phyloP scores from a whole-genome alignment of 2,329 filamentous ascomycete species.

The Pezicula carpinea region DNA sequence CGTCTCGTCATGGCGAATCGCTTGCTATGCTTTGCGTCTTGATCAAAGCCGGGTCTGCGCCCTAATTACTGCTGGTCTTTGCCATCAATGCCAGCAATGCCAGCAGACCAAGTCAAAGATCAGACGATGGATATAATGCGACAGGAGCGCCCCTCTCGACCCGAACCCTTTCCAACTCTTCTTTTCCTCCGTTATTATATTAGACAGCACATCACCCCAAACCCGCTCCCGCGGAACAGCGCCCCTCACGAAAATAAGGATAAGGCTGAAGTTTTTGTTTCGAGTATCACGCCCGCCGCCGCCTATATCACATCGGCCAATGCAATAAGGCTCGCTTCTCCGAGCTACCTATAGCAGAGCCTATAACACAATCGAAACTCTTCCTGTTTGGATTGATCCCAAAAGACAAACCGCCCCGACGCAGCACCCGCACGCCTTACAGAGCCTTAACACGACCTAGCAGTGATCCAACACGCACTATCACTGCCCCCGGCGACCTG shows the following conservation, averaged over 20 bases:
- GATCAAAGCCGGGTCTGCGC: slow-evolving; percentile 33
- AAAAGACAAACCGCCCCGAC: slow-evolving; percentile 23
- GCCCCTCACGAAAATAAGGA: slow-evolving; percentile 23
- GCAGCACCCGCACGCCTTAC: slow-evolving; percentile 20
- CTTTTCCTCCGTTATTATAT: slow-evolving; percentile 9
- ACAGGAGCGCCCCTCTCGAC: slow-evolving; percentile 20
- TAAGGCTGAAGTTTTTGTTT: slow-evolving; percentile 23
- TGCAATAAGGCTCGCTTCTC: slow-evolving; percentile 22
- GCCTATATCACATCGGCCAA: slow-evolving; percentile 15
- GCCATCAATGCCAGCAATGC: slow-evolving; percentile 24
- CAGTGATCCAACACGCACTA: slow-evolving; percentile 26
- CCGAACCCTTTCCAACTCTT: slow-evolving; percentile 10
- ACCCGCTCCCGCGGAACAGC: slow-evolving; percentile 21
- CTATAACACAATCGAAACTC: slow-evolving; percentile 26
- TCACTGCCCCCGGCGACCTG: slow-evolving; percentile 60
- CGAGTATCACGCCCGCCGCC: slow-evolving; percentile 15
- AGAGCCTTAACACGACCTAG: slow-evolving; percentile 25
- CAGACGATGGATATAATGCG: slow-evolving; percentile 30
- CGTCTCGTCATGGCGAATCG: slow-evolving; percentile 45
- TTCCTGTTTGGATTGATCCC: slow-evolving; percentile 19
- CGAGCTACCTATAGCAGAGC: slow-evolving; percentile 25
- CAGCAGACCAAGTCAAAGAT: slow-evolving; percentile 22
- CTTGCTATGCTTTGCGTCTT: slow-evolving; percentile 41
- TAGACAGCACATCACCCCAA: slow-evolving; percentile 10
- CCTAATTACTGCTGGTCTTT: slow-evolving; percentile 24